Evolutionary conservation across 371 early-diverging fungal genomes (phyloP).

Genomic region (Smittium mucronatum): DNA sequence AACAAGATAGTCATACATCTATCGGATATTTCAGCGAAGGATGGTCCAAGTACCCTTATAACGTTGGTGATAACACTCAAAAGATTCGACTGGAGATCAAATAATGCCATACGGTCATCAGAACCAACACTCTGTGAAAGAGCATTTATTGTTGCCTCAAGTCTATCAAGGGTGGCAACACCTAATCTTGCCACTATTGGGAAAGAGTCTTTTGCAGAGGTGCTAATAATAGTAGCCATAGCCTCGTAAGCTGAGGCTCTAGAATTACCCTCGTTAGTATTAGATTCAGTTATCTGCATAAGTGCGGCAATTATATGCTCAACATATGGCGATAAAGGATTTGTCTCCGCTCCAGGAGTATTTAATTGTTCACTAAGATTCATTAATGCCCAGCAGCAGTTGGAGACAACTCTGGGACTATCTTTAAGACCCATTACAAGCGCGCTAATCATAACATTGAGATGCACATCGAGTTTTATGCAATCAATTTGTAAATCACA

Average conservation of each 20-base stretch:
- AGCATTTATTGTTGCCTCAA: conserved; percentile 39
- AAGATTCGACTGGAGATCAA: conserved; percentile 79
- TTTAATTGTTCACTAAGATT: conserved; percentile 68
- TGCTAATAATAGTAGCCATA: conserved; percentile 57
- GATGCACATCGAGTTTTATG: conserved; percentile 58
- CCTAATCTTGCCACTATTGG: conserved; percentile 55
- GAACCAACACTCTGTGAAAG: conserved; percentile 57
- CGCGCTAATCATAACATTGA: conserved; percentile 57
- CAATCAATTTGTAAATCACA: conserved; percentile 55
- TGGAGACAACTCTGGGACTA: conserved; percentile 71
- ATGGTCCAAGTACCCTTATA: conserved; percentile 54
- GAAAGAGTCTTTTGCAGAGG: conserved; percentile 62
- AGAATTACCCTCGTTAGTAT: conserved; percentile 60
- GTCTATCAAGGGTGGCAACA: conserved; percentile 54
- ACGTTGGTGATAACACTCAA: conserved; percentile 72
- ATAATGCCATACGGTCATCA: conserved; percentile 64
- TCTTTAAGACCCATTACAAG: conserved; percentile 70
- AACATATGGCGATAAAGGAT: conserved; percentile 64
- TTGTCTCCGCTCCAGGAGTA: conserved; percentile 42
- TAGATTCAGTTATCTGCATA: conserved; percentile 52
- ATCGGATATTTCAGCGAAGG: conserved; percentile 61
- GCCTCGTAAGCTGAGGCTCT: conserved; percentile 88
- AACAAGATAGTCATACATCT: conserved; percentile 75
- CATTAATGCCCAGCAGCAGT: conserved; percentile 90
- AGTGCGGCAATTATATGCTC: conserved; percentile 62